Evolutionary conservation across 306 rosid species (phyloP), one percentile per base, ranked within the genome.

Genomic region (Benincasa hispida): DNA sequence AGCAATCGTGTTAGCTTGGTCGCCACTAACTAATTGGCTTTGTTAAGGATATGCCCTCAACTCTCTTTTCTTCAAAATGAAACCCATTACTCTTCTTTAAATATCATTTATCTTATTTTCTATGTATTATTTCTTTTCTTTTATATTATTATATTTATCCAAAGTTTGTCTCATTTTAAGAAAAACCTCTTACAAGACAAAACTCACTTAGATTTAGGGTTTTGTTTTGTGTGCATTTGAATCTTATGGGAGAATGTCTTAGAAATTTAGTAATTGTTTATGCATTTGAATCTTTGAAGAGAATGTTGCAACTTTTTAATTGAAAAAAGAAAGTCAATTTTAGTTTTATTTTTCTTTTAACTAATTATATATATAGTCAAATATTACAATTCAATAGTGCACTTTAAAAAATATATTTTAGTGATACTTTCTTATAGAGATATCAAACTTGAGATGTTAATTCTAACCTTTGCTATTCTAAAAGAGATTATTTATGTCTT

Each of bases 11-110:
- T 68, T 41, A 42, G 74, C 35, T 68, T 68, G 73, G 74, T 68
- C 5, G 1, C 74, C 74, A 68, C 74, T 41, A 68, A 68, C 74
- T 68, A 39, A 21, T 39, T 53, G 12, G 30, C 22, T 47, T 13
- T 67, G 27, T 25, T 5, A 12, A 51, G 22, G 50, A 39, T 66
- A 65, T 65, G 50, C 47, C 73, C 32, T 39, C 74, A 67, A 67
- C 53, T 67, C 51, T 39, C 42, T 39, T 27, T 68, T 42, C 54
- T 68, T 42, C 54, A 41, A 22, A 68, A 41, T 68, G 54, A 68
- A 68, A 68, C 74, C 74, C 74, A 68, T 68, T 68, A 41, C 74
- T 68, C 74, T 10, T 39, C 32, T 39, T 41, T 39, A 42, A 41
- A 68, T 41, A 68, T 68, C n/a, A 68, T 68, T 62, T 62, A 9